Percentiles rank a stretch among this genome's conserved stretches.
Conservation (phyloP, 2,329 filamentous ascomycete species). For the Penicillium sp. region DNA sequence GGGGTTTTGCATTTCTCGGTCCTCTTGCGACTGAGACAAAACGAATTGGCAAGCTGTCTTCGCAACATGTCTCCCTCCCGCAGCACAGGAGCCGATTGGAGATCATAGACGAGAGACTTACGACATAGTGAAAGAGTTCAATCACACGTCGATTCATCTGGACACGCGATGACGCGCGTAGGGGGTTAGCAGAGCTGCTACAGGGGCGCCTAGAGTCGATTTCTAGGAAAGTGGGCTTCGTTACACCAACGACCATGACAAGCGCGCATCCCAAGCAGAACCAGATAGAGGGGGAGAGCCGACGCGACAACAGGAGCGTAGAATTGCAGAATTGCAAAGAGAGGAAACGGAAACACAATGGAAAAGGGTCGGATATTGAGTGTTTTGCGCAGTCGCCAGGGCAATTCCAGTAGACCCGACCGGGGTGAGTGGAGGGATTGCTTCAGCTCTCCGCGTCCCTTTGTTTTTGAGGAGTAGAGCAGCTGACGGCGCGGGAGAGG, state of each 20-base stretch:
- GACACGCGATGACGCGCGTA: conserved; percentile 33
- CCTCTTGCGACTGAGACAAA: neutral
- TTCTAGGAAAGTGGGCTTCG: conserved; percentile 32
- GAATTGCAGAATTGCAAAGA: neutral
- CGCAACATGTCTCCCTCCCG: conserved; percentile 25
- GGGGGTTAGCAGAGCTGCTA: conserved; percentile 39
- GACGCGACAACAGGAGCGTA: conserved; percentile 4
- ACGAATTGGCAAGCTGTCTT: neutral
- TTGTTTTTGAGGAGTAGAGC: neutral
- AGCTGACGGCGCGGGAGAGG: conserved; percentile 8
- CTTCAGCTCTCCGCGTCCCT: neutral
- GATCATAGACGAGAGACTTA: conserved; percentile 39
- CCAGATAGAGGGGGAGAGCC: conserved; percentile 25
- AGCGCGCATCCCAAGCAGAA: conserved; percentile 40
- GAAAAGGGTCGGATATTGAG: neutral
- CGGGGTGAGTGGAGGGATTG: neutral
- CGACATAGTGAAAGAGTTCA: conserved; percentile 43
- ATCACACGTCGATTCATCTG: conserved; percentile 43
- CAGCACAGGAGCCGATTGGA: conserved; percentile 16
- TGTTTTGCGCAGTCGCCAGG: neutral
- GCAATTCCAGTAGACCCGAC: conserved; percentile 2
- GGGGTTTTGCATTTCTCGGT: neutral
- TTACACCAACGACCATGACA: conserved; percentile 43
- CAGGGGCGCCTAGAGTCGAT: conserved; percentile 33
- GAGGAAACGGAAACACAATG: neutral